Conservation (phyloP, 108 stramenopile genomes). For the Phaeodactylum tricornutum region DNA sequence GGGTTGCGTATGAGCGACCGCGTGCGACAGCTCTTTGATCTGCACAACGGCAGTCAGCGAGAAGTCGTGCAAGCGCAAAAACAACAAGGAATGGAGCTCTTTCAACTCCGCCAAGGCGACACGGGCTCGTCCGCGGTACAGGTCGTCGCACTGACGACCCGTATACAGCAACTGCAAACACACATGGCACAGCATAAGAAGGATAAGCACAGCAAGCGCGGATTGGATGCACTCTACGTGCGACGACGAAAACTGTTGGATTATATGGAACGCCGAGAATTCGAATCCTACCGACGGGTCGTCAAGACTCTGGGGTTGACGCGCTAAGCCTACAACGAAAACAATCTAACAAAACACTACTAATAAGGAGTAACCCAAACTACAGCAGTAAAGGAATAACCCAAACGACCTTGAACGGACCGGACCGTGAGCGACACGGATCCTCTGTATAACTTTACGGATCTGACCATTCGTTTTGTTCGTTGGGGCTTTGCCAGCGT, state of each 20-base stretch:
- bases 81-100: constrained; percentile 76
- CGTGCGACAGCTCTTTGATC: constrained; percentile 54
- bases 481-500: too few relatives aligned
- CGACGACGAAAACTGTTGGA: constrained; percentile 82
- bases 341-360: too few relatives aligned
- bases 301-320: constrained; percentile 83
- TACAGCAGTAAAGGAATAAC: too few relatives aligned
- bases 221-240: constrained; percentile 69
- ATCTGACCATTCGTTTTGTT: too few relatives aligned
- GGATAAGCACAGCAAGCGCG: constrained; percentile 76
- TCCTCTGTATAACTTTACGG: too few relatives aligned
- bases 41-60: constrained; percentile 66
- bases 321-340: too few relatives aligned
- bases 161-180: constrained; percentile 84
- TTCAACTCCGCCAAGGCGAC: constrained; percentile 79
- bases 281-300: constrained; percentile 69
- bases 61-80: constrained; percentile 77
- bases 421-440: too few relatives aligned
- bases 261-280: constrained; percentile 87
- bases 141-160: constrained; percentile 74
- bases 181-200: constrained; percentile 73
- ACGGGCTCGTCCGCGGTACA: constrained; percentile 60
- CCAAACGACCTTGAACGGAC: too few relatives aligned
- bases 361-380: too few relatives aligned
- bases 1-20: constrained; percentile 51